Evolutionary conservation across 2,329 filamentous ascomycete genomes (phyloP).

Genomic region (Blastomyces parvus): DNA sequence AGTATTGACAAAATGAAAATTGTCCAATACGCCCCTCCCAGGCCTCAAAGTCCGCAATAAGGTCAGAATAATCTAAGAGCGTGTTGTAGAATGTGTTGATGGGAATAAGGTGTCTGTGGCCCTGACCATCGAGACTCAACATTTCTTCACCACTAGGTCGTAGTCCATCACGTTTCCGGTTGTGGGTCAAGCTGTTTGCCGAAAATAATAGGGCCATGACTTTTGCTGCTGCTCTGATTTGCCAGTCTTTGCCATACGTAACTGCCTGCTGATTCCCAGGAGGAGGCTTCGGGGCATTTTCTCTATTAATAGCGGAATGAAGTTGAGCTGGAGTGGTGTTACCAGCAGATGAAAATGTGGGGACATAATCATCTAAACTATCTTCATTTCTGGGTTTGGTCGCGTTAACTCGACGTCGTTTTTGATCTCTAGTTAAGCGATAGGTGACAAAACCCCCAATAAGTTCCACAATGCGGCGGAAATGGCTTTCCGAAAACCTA

Average conservation of each 20-base stretch:
- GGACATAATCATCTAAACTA: conserved; percentile 56
- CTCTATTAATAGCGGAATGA: conserved; percentile 61
- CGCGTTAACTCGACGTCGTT: conserved; percentile 52
- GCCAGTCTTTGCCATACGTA: conserved; percentile 77
- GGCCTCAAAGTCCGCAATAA: conserved; percentile 74
- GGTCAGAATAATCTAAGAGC: conserved; percentile 73
- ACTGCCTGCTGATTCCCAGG: conserved; percentile 45
- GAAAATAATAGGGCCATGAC: conserved; percentile 73
- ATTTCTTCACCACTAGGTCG: background rate
- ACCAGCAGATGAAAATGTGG: conserved; percentile 58
- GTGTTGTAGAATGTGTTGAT: conserved; percentile 84
- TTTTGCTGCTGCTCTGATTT: conserved; percentile 69
- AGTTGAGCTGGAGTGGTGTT: conserved; percentile 58
- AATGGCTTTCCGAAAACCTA: conserved; percentile 56
- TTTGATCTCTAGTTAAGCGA: conserved; percentile 60
- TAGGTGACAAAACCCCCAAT: conserved; percentile 72
- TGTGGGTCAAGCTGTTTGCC: conserved; percentile 55
- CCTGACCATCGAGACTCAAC: conserved; percentile 32
- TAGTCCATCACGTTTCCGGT: conserved; percentile 22
- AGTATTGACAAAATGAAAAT: conserved; percentile 87
- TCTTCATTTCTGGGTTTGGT: conserved; percentile 42
- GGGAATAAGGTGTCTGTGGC: conserved; percentile 59
- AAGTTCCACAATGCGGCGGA: conserved; percentile 66
- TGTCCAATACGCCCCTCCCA: conserved; percentile 69
- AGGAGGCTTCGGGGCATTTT: conserved; percentile 28